phyloP scores from a whole-genome alignment of 2,329 filamentous ascomycete genomes.

The Colletotrichum nymphaeae region DNA sequence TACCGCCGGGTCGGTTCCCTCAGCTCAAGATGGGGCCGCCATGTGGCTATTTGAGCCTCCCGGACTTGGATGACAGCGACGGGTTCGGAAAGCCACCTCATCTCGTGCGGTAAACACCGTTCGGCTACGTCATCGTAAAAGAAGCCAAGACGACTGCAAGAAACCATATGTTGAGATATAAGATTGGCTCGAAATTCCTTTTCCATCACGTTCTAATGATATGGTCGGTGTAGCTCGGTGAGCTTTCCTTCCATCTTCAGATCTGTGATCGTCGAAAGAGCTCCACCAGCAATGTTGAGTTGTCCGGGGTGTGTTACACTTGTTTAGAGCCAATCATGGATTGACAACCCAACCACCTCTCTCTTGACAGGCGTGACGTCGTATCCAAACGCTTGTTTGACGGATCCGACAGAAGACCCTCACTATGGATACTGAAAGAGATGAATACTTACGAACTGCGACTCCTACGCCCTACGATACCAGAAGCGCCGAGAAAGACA shows the following conservation, averaged over 20 bases:
- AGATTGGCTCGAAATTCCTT: neutral
- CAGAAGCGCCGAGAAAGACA: neutral
- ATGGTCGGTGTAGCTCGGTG: slow-evolving; percentile 9
- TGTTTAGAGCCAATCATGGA: slow-evolving; percentile 20
- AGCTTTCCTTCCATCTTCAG: neutral
- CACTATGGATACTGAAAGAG: neutral
- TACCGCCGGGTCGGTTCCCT: neutral
- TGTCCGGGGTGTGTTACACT: slow-evolving; percentile 21
- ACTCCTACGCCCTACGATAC: neutral
- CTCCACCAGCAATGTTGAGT: neutral
- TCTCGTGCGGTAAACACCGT: neutral
- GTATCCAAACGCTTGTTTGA: slow-evolving; percentile 13
- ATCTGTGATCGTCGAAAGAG: slow-evolving; percentile 1
- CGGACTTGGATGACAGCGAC: neutral
- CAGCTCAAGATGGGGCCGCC: neutral
- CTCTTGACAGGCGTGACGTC: neutral
- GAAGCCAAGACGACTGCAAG: neutral
- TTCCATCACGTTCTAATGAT: neutral
- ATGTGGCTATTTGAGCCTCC: neutral
- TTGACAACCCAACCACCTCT: slow-evolving; percentile 11
- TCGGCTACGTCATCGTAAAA: neutral
- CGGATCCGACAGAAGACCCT: neutral
- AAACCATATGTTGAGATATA: neutral
- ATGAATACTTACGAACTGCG: neutral
- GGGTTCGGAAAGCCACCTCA: neutral